Evolutionary conservation across 169 alveolate species (phyloP).

Genomic region (Plasmodium inui): DNA sequence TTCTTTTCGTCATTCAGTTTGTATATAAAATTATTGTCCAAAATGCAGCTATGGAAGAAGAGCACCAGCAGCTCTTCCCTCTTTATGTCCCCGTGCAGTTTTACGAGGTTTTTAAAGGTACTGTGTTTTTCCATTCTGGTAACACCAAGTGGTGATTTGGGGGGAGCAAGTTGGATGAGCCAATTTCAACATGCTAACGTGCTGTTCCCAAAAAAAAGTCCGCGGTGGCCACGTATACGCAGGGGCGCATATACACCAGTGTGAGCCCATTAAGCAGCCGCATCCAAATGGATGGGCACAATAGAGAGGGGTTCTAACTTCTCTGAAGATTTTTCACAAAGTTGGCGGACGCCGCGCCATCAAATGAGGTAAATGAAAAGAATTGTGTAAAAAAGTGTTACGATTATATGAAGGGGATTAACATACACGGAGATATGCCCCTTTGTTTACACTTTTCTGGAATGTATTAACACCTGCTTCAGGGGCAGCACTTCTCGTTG

Average conservation of each 20-base stretch:
- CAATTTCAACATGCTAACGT: not conserved
- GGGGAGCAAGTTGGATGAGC: not conserved
- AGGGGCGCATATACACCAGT: not conserved
- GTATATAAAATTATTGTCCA: slow-evolving; percentile 35
- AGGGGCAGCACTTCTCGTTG: not conserved
- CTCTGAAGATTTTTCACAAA: not conserved
- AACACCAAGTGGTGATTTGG: not conserved
- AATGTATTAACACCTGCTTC: not conserved
- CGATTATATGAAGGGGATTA: not conserved
- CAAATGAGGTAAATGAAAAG: not conserved
- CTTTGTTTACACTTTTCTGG: not conserved
- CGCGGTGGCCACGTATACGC: not conserved
- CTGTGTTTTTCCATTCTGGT: slow-evolving; percentile 11
- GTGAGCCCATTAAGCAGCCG: not conserved
- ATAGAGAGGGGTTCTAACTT: not conserved
- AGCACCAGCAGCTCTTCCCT: slow-evolving; percentile 53
- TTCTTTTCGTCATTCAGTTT: slow-evolving; percentile 25
- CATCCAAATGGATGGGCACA: not conserved
- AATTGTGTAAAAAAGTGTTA: not conserved
- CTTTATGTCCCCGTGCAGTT: slow-evolving; percentile 16
- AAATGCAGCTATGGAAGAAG: slow-evolving; percentile 45
- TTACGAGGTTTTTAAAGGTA: slow-evolving; percentile 40
- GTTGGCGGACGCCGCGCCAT: not conserved
- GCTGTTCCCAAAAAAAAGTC: not conserved
- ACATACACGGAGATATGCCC: not conserved